Conservation (phyloP, 768 basidiomycete species). For the Termitomyces sp. region DNA sequence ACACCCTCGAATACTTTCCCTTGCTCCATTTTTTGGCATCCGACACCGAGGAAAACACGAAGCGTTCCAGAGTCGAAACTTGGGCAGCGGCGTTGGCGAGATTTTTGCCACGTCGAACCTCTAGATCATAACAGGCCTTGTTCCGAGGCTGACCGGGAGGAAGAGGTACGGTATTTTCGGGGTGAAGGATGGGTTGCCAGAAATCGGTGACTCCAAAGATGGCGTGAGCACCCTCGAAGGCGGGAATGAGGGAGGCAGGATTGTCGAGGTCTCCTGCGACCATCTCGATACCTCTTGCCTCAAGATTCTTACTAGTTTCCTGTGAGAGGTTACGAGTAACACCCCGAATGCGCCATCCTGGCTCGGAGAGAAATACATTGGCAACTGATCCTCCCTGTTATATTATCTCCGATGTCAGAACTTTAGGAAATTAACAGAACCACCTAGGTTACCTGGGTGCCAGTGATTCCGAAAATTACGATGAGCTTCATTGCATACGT, state of each 20-base stretch:
- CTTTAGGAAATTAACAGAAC: background rate
- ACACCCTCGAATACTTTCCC: constrained; percentile 1
- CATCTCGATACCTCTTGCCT: constrained; percentile 3
- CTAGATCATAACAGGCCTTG: constrained; percentile 3
- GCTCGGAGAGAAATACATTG: constrained; percentile 7
- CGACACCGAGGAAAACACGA: background rate
- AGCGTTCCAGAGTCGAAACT: background rate
- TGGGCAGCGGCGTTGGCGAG: constrained; percentile 3
- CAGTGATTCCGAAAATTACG: constrained; percentile 7
- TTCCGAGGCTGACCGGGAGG: background rate
- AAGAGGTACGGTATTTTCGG: background rate
- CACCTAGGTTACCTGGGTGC: background rate
- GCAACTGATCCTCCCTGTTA: constrained; percentile 4
- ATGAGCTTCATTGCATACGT: constrained; percentile 2
- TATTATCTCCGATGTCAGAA: background rate
- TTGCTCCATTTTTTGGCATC: background rate
- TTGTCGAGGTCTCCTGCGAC: constrained; percentile 4
- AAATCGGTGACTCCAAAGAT: constrained; percentile 9
- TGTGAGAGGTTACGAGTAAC: constrained; percentile 1
- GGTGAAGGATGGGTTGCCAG: constrained; percentile 4
- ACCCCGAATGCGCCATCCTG: constrained; percentile 8
- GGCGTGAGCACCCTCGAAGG: constrained; percentile 5
- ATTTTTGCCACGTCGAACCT: constrained; percentile 5
- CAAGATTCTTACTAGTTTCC: constrained; percentile 1
- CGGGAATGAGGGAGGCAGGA: background rate